Conservation (phyloP, 2,329 filamentous ascomycete species). For the Erysiphe pulchra region DNA sequence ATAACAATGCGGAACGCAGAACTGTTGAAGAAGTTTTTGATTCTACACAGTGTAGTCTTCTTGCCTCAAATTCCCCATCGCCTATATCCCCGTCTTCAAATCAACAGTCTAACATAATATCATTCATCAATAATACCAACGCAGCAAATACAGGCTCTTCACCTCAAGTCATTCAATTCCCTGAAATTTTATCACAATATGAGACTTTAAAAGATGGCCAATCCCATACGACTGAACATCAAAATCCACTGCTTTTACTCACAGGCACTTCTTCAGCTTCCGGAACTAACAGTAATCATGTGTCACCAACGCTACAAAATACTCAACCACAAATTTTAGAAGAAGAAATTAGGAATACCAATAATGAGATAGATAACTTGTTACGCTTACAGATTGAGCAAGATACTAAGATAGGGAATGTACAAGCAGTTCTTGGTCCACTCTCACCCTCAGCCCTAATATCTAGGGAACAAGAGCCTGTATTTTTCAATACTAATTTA, state of each 20-base stretch:
- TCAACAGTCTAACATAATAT: conserved; percentile 33
- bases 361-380: conserved; percentile 53
- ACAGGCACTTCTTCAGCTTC: conserved; percentile 21
- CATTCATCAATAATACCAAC: conserved; percentile 37
- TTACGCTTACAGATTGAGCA: conserved; percentile 60
- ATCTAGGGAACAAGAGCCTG: conserved; percentile 31
- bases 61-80: neutral
- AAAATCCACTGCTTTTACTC: conserved; percentile 30
- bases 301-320: conserved; percentile 13
- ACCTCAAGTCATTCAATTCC: conserved; percentile 18
- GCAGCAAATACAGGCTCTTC: conserved; percentile 16
- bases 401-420: conserved; percentile 46
- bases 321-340: conserved; percentile 20
- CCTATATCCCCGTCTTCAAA: conserved; percentile 23
- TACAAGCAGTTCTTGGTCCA: conserved; percentile 50
- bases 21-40: conserved; percentile 35
- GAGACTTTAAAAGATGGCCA: conserved; percentile 23
- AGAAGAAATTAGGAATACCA: conserved; percentile 38
- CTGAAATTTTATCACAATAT: conserved; percentile 20
- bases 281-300: conserved; percentile 11
- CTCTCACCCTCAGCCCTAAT: conserved; percentile 59
- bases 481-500: conserved; percentile 14
- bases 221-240: conserved; percentile 29
- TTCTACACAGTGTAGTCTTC: conserved; percentile 10
- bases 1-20: conserved; percentile 18